Conservation (phyloP, 176 grass and related monocot genomes). For the Poa pratensis region DNA sequence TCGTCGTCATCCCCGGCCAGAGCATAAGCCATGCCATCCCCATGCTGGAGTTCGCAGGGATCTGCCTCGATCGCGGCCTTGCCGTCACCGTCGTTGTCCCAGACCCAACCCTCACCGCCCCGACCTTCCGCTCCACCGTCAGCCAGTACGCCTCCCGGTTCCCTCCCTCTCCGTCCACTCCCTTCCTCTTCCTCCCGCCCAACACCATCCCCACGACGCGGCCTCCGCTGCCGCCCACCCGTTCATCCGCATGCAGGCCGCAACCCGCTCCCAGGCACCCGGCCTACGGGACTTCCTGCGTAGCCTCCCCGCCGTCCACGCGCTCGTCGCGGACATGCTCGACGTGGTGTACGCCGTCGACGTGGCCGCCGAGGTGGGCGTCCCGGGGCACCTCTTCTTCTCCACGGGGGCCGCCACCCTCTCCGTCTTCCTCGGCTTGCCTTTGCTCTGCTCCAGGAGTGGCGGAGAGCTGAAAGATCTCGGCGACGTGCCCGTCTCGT, state of each 20-base stretch:
- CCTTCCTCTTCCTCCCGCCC: neutral
- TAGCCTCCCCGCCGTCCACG: conserved; percentile 30
- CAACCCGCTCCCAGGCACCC: conserved; percentile 25
- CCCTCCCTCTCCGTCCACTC: conserved; percentile 47
- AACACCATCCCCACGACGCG: neutral
- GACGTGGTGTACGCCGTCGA: conserved; percentile 42
- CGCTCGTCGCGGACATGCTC: conserved; percentile 59
- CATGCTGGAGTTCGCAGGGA: conserved; percentile 51
- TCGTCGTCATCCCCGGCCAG: conserved; percentile 18
- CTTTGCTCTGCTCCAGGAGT: conserved; percentile 12
- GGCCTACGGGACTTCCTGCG: conserved; percentile 39
- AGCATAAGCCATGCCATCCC: conserved; percentile 41
- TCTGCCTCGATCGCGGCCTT: conserved; percentile 36
- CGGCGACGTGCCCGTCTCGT: conserved; percentile 32
- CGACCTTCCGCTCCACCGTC: conserved; percentile 18
- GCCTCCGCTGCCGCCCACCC: neutral
- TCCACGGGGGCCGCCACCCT: conserved; percentile 44
- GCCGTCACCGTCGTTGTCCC: conserved; percentile 39
- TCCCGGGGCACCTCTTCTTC: conserved; percentile 47
- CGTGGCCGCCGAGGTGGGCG: conserved; percentile 39
- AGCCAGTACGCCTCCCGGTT: conserved; percentile 1
- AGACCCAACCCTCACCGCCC: neutral
- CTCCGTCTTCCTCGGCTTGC: conserved; percentile 49
- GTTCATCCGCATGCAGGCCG: conserved; percentile 15
- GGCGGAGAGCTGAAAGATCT: conserved; percentile 40